Evolutionary conservation across 768 basidiomycete genomes (phyloP).

Genomic region (Russula dissimulans): DNA sequence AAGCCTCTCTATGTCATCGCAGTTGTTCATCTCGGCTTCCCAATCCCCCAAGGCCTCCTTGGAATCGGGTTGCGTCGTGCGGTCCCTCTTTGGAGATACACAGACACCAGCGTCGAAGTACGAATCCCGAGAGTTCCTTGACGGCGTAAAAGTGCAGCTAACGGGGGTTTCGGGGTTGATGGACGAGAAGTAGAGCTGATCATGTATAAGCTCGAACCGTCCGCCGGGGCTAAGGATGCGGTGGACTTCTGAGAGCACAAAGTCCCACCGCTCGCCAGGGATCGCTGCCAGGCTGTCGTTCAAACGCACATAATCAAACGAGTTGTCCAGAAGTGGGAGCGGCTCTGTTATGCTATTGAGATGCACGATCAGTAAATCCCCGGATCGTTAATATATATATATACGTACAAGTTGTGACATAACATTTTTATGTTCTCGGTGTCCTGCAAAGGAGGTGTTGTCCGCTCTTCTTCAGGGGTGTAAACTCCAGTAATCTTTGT

Average conservation of each 20-base stretch:
- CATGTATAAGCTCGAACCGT: constrained; percentile 66
- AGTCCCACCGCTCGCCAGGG: constrained; percentile 50
- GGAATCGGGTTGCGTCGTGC: neutral
- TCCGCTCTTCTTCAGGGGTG: constrained; percentile 31
- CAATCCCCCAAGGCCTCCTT: constrained; percentile 29
- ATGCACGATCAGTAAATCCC: constrained; percentile 4
- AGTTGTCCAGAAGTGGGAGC: constrained; percentile 52
- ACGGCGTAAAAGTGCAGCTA: neutral
- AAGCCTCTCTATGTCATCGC: constrained; percentile 43
- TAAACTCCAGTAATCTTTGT: constrained; percentile 59
- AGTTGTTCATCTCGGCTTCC: constrained; percentile 32
- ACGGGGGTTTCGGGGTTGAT: constrained; percentile 25
- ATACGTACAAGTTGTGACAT: constrained; percentile 60
- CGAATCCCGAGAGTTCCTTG: neutral
- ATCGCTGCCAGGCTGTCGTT: constrained; percentile 57
- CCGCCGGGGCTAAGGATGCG: constrained; percentile 57
- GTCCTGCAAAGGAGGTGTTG: constrained; percentile 7
- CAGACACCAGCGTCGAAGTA: neutral
- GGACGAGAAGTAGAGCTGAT: constrained; percentile 58
- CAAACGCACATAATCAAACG: constrained; percentile 69
- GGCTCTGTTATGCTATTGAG: constrained; percentile 38
- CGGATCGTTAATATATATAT: neutral
- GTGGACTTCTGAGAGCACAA: constrained; percentile 47
- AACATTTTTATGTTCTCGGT: constrained; percentile 42
- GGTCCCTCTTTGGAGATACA: neutral